Evolutionary conservation across 2,329 filamentous ascomycete genomes (phyloP).

Genomic region (Aspergillus amoenus): DNA sequence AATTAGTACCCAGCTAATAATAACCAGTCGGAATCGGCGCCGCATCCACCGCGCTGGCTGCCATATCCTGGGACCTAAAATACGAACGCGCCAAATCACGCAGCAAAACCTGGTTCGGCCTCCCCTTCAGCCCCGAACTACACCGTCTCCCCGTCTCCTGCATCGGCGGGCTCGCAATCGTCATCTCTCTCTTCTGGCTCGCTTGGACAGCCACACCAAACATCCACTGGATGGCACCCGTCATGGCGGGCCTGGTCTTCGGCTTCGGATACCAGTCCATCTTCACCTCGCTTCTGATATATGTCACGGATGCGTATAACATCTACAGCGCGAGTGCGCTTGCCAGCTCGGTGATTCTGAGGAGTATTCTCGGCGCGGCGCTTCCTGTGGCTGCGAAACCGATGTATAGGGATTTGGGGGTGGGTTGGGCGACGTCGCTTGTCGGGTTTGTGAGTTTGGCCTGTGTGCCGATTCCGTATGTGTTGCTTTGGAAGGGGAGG

Average conservation of each 20-base stretch:
- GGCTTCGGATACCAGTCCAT: slow-evolving; percentile 63
- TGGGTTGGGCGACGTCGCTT: slow-evolving; percentile 43
- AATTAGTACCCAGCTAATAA: not conserved
- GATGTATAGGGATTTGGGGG: slow-evolving; percentile 39
- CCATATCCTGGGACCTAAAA: slow-evolving; percentile 64
- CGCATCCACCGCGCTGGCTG: slow-evolving; percentile 58
- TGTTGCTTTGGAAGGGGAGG: slow-evolving; percentile 29
- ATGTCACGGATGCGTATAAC: slow-evolving; percentile 67
- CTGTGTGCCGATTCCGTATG: slow-evolving; percentile 43
- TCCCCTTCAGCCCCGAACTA: slow-evolving; percentile 54
- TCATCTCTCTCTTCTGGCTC: slow-evolving; percentile 54
- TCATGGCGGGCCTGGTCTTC: slow-evolving; percentile 61
- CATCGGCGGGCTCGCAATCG: slow-evolving; percentile 65
- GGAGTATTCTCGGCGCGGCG: slow-evolving; percentile 54
- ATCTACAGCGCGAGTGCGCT: slow-evolving; percentile 61
- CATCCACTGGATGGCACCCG: slow-evolving; percentile 56
- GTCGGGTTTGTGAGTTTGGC: slow-evolving; percentile 40
- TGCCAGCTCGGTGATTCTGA: slow-evolving; percentile 51
- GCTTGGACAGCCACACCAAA: slow-evolving; percentile 56
- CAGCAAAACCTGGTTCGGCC: slow-evolving; percentile 52
- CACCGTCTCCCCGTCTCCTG: slow-evolving; percentile 70
- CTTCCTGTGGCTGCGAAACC: slow-evolving; percentile 53
- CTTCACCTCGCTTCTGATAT: slow-evolving; percentile 65
- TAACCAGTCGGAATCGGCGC: slow-evolving; percentile 59
- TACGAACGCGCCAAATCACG: slow-evolving; percentile 48